Evolutionary conservation across 495 filamentous ascomycete genomes (phyloP), one percentile per base, ranked within the genome.

Genomic region (Daldinia decipiens): DNA sequence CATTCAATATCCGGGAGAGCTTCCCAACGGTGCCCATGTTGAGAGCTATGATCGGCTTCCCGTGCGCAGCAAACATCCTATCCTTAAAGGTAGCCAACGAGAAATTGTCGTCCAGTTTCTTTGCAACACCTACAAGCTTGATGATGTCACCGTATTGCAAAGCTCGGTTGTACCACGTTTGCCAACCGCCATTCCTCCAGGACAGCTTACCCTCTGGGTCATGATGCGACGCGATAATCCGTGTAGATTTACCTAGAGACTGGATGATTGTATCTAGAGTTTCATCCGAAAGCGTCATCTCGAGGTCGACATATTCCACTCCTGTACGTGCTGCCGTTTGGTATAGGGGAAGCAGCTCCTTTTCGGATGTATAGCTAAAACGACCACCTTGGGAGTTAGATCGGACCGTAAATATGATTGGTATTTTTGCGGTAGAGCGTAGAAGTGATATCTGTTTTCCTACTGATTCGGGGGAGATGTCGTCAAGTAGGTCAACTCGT

Each of bases 161-260:
- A 17, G 93, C 94, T 74, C 87, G 89, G 80, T 96, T 97, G 83
- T 94, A 97, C 82, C 86, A 90, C 43, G 87, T 85, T 56, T 93
- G 87, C 95, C 94, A 98, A 29, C 91, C 93, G 59, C 90, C 92
- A 74, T 95, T 94, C 71, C 82, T 87, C 95, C 95, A 99, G 1
- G 90, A 93, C 4, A 98, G 83, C 55, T 86, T 84, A 19, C 89
- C 90, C 65, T 88, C 78, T 11, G 94, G 91, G 77, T 98, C 95
- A 76, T 98, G 95, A 79, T 98, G 95, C 0, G 95, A 98, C 15
- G 95, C 94, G 65, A 99, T 95, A 75, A 99, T 92, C 69, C 88
- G 90, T 11, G 90, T 90, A 5, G 84, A 83, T 68, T 86, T 84
- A 11, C 91, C 90, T 78, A 92, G 93, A 27, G 85, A 83, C 26